Evolutionary conservation across 2,329 filamentous ascomycete species (phyloP).

Genomic region (Penicillium sp.): DNA sequence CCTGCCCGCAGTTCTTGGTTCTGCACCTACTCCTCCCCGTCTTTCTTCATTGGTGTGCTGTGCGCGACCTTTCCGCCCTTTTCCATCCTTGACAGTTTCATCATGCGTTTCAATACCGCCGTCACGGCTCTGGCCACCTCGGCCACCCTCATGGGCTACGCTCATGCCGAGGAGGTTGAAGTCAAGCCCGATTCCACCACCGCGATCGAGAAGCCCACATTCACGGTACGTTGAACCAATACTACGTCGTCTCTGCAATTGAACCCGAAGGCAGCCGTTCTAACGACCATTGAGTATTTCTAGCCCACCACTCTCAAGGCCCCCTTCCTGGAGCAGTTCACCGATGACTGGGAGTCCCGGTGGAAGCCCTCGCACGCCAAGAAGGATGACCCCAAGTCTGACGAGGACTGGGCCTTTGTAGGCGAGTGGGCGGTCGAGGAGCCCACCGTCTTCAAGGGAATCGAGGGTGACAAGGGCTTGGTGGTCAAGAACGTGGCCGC

Average conservation of each 20-base stretch:
- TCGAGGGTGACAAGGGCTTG: slow-evolving; percentile 90
- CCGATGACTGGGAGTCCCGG: slow-evolving; percentile 85
- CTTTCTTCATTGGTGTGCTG: slow-evolving; percentile 13
- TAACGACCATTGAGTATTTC: neutral
- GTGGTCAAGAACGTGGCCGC: slow-evolving; percentile 97
- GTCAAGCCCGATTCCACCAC: slow-evolving; percentile 50
- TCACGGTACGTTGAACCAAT: slow-evolving; percentile 63
- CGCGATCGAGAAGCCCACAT: slow-evolving; percentile 66
- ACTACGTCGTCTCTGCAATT: neutral
- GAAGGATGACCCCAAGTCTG: slow-evolving; percentile 77
- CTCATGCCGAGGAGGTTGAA: slow-evolving; percentile 63
- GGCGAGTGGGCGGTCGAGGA: slow-evolving; percentile 97
- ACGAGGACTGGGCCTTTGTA: slow-evolving; percentile 94
- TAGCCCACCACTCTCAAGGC: slow-evolving; percentile 85
- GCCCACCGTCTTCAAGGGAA: slow-evolving; percentile 81
- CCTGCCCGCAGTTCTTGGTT: slow-evolving; percentile 1
- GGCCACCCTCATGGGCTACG: slow-evolving; percentile 61
- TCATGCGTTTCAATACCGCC: slow-evolving; percentile 78
- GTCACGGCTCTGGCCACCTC: slow-evolving; percentile 64
- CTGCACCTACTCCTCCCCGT: neutral
- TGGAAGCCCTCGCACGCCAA: slow-evolving; percentile 96
- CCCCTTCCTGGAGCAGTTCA: slow-evolving; percentile 97
- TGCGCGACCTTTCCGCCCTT: slow-evolving; percentile 13
- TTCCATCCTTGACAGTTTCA: slow-evolving; percentile 32
- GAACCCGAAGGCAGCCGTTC: neutral